phyloP scores from a whole-genome alignment of 495 filamentous ascomycete genomes.

The Peziza echinospora region DNA sequence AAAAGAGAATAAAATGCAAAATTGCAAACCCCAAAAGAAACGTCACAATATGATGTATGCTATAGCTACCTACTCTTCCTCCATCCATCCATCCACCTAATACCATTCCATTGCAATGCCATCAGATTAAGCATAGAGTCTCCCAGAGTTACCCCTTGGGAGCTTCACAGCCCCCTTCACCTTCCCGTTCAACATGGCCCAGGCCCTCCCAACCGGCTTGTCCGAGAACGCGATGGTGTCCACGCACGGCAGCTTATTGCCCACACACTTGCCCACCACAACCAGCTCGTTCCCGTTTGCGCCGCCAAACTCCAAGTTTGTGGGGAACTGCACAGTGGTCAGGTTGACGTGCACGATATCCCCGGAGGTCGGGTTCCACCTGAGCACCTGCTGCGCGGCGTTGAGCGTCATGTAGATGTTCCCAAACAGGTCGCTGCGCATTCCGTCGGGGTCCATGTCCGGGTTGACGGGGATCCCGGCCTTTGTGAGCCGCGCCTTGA shows the following conservation, averaged over 20 bases:
- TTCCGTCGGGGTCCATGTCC: conserved; percentile 10
- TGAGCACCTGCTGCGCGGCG: conserved; percentile 4
- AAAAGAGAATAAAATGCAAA: background rate
- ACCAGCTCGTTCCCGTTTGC: conserved; percentile 9
- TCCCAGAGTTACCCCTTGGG: too few relatives aligned
- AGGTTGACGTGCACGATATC: conserved; percentile 2
- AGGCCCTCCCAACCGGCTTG: background rate
- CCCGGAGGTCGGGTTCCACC: conserved; percentile 3
- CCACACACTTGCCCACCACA: conserved; percentile 7
- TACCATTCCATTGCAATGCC: too few relatives aligned
- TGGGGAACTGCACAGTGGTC: conserved; percentile 4
- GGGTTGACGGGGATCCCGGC: too few relatives aligned
- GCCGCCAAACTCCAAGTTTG: conserved; percentile 11
- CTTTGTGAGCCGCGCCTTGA: background rate
- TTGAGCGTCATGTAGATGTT: conserved; percentile 9
- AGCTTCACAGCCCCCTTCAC: too few relatives aligned
- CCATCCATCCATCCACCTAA: background rate
- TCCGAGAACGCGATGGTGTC: background rate
- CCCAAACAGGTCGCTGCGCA: conserved; percentile 8
- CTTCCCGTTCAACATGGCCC: background rate
- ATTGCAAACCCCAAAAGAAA: background rate
- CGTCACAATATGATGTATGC: too few relatives aligned
- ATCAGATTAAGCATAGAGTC: too few relatives aligned
- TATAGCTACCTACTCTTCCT: too few relatives aligned
- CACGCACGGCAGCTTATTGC: conserved; percentile 2